Conservation (phyloP, 768 basidiomycete genomes). For the Gautieria morchelliformis region DNA sequence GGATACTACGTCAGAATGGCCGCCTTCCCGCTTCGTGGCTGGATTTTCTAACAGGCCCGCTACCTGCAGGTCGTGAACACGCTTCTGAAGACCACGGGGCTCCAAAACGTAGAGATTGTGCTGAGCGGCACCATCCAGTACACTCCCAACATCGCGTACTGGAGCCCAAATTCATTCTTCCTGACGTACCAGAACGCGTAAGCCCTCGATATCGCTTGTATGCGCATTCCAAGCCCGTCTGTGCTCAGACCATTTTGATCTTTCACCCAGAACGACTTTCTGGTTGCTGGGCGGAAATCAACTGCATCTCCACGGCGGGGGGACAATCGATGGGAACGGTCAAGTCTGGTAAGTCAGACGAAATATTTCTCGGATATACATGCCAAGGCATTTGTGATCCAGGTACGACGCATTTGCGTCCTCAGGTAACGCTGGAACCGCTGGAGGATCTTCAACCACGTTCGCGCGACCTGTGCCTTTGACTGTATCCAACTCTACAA, state of each 20-base stretch:
- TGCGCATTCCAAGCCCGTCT: not conserved
- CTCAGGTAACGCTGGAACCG: slow-evolving; percentile 26
- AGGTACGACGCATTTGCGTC: not conserved
- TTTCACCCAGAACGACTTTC: slow-evolving; percentile 24
- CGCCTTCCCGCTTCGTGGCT: not conserved
- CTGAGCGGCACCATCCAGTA: slow-evolving; percentile 28
- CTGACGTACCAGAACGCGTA: slow-evolving; percentile 36
- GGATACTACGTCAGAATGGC: slow-evolving; percentile 2
- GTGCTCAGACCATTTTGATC: not conserved
- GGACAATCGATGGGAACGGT: slow-evolving; percentile 55
- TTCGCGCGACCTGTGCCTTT: slow-evolving; percentile 47
- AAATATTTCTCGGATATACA: slow-evolving; percentile 7
- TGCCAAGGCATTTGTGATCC: not conserved
- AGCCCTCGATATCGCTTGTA: not conserved
- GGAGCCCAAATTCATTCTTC: slow-evolving; percentile 29
- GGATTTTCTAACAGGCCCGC: not conserved
- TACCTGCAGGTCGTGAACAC: slow-evolving; percentile 24
- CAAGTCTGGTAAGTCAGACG: slow-evolving; percentile 35
- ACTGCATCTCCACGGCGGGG: slow-evolving; percentile 44
- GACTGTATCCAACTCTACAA: slow-evolving; percentile 41
- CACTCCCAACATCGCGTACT: slow-evolving; percentile 33
- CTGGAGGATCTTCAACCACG: slow-evolving; percentile 31
- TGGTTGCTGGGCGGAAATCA: slow-evolving; percentile 47
- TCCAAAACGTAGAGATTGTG: slow-evolving; percentile 29
- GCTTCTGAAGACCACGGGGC: slow-evolving; percentile 27